Conservation (phyloP, 495 filamentous ascomycete species). For the Talaromyces nanjingensis region DNA sequence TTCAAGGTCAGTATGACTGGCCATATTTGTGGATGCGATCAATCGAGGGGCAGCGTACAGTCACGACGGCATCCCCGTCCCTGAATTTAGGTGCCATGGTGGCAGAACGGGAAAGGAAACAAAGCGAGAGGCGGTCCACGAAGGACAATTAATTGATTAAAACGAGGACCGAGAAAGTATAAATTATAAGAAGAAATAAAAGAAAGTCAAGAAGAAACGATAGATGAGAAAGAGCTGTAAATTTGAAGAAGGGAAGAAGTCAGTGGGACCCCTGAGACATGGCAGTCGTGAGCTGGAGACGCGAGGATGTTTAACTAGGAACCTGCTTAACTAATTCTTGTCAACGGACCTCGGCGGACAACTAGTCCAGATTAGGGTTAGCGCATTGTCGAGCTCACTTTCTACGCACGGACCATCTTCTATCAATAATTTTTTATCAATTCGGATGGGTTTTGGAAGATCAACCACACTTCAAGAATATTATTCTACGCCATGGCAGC, state of each 20-base stretch:
- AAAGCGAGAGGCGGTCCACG: not conserved
- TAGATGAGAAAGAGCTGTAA: slow-evolving; percentile 19
- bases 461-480: slow-evolving; percentile 9
- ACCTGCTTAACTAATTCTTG: too few species aligned
- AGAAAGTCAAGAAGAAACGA: slow-evolving; percentile 20
- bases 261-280: not conserved
- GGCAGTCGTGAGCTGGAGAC: not conserved
- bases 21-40: not conserved
- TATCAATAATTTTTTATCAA: slow-evolving; percentile 3
- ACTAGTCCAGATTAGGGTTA: not conserved
- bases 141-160: not conserved
- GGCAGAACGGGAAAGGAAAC: slow-evolving; percentile 15
- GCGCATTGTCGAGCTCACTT: not conserved
- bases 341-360: not conserved
- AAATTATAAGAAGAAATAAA: slow-evolving; percentile 16
- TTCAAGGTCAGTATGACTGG: not conserved
- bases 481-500: slow-evolving; percentile 57
- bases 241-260: not conserved
- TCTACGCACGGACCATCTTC: not conserved
- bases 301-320: not conserved
- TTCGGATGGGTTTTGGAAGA: slow-evolving; percentile 4
- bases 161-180: not conserved
- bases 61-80: slow-evolving; percentile 77
- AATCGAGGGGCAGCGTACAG: slow-evolving; percentile 37
- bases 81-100: slow-evolving; percentile 78